Evolutionary conservation across 1,139 yeast genomes (phyloP).

Genomic region (Barnettozyma hawaiiensis): DNA sequence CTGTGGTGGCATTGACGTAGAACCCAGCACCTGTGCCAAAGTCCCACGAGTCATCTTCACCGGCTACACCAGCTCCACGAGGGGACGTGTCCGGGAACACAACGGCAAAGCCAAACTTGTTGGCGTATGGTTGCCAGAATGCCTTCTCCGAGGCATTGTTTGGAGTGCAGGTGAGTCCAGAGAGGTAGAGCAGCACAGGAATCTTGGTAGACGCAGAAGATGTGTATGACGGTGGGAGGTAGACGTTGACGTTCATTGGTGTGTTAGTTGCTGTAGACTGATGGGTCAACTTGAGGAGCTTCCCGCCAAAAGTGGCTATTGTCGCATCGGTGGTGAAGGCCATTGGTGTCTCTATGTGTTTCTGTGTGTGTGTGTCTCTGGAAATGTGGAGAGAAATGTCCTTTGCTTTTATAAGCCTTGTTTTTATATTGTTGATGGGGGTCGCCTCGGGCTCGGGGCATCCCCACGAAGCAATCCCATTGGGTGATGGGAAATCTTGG

Average conservation of each 20-base stretch:
- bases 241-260: slow-evolving; percentile 78
- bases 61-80: slow-evolving; percentile 77
- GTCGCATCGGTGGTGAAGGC: slow-evolving; percentile 50
- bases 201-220: slow-evolving; percentile 33
- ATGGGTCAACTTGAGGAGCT: slow-evolving; percentile 69
- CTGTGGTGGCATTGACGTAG: slow-evolving; percentile 76
- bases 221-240: slow-evolving; percentile 61
- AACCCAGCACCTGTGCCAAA: slow-evolving; percentile 96
- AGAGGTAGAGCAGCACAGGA: slow-evolving; percentile 75
- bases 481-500: slow-evolving; percentile 1
- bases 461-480: no score
- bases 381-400: background rate
- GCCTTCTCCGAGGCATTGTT: slow-evolving; percentile 95
- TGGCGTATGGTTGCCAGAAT: slow-evolving; percentile 75
- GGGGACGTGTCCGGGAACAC: slow-evolving; percentile 98
- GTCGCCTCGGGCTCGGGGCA: no score
- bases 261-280: slow-evolving; percentile 61
- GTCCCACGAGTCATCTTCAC: slow-evolving; percentile 82
- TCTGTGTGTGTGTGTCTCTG: no score
- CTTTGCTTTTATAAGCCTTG: background rate
- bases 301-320: slow-evolving; percentile 70
- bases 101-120: slow-evolving; percentile 75
- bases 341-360: no score
- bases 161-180: slow-evolving; percentile 93
- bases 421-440: background rate